Evolutionary conservation across 192 early-diverging fungal species (phyloP), one percentile per base, ranked within the genome.

Genomic region (Chytriomyces sp.): DNA sequence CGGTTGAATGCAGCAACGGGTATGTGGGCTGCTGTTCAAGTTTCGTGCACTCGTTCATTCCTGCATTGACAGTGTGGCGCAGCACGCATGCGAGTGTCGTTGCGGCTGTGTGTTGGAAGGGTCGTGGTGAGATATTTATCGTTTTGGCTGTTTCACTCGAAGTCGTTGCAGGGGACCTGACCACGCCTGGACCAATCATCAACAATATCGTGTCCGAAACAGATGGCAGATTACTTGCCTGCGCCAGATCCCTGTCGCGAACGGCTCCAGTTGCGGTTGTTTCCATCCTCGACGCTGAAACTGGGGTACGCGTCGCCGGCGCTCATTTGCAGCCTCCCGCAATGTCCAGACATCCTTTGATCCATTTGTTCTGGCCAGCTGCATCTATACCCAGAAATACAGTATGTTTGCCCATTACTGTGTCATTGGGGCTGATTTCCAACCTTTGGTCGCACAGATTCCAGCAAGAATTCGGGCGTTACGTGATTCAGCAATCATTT

Each of bases 101-200:
- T 46, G 65, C 65, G 18, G 35, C 35, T 16, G 65, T 45, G 43
- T 28, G 43, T 3, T 67, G 65, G 65, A 28, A 67, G 65, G 43
- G 16, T 5, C 26, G 62, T 64, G 10, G 18, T 64, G 18, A 11
- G 44, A 46, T 45, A n/a, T 5, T 23, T 10, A 46, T 67, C 47
- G 44, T 45, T 67, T 13, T 44, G 26, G 10, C 3, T 67, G 65
- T 67, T 6, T 67, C 43, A 20, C 62, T 18, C 45, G 26, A 46
- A n/a, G 2, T 16, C 65, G 18, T 26, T 35, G 11, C 35, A 3
- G 65, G 11, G 26, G 6, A 4, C 53, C 53, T 57, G 20, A 20
- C 53, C 16, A 57, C 13, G 20, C 4, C 35, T 35, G 35, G 35
- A 4, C 2, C 35, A 35, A 35, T 35, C 35, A 2, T 35, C 35